A percentile compares a stretch with the other conserved stretches of the same genome.
Conservation (phyloP, 2,329 filamentous ascomycete species). For the Talaromyces atroroseus region DNA sequence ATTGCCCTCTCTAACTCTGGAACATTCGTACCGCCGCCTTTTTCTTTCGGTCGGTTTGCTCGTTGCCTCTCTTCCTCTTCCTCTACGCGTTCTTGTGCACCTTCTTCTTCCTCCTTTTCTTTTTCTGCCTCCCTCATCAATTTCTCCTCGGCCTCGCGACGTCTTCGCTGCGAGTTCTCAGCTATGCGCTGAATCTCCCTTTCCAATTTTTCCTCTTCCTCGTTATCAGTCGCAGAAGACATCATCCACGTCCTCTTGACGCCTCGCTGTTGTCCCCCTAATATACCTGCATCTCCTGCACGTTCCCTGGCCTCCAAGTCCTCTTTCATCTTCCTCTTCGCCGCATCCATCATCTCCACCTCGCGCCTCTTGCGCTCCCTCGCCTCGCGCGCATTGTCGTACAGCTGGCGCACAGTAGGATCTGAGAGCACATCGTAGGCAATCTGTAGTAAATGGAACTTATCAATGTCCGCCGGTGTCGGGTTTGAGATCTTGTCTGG, state of each 20-base stretch:
- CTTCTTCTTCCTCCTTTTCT: conserved; percentile 38
- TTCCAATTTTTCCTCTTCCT: conserved; percentile 47
- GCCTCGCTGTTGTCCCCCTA: conserved; percentile 42
- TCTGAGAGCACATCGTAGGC: conserved; percentile 81
- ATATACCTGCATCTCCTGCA: conserved; percentile 31
- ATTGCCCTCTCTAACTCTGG: conserved; percentile 54
- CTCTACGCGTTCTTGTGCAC: conserved; percentile 21
- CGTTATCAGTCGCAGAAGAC: conserved; percentile 23
- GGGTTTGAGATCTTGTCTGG: conserved; percentile 78
- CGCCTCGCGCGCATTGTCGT: conserved; percentile 71
- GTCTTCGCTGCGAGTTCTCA: conserved; percentile 49
- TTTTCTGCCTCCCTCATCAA: conserved; percentile 42
- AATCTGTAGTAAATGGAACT: conserved; percentile 79
- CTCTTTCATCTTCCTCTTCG: conserved; percentile 72
- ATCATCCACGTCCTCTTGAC: conserved; percentile 40
- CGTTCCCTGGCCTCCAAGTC: conserved; percentile 76
- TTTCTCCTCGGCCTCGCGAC: conserved; percentile 44
- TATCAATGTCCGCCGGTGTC: conserved; percentile 63
- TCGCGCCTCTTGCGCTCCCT: conserved; percentile 64
- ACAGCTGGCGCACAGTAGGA: conserved; percentile 63
- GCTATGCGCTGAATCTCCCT: conserved; percentile 50
- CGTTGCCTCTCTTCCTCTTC: conserved; percentile 30
- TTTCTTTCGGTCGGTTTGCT: conserved; percentile 30
- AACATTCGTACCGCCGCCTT: conserved; percentile 34
- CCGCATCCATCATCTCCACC: conserved; percentile 66